Evolutionary conservation across 371 early-diverging fungal species (phyloP).

Genomic region (Syncephalis plumigaleata): DNA sequence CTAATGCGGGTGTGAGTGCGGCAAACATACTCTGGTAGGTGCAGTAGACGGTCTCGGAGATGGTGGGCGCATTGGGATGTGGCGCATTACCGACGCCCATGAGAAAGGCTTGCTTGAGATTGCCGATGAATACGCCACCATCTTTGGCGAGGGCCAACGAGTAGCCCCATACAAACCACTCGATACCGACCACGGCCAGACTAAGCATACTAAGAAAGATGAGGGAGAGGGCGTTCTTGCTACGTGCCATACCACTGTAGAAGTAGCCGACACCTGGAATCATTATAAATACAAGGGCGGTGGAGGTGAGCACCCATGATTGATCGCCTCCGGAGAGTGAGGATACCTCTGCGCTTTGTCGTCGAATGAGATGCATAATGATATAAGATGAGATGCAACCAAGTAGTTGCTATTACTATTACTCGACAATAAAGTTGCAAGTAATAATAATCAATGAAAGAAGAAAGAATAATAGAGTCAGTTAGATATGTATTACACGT

Average conservation of each 20-base stretch:
- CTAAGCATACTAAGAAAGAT: constrained; percentile 63
- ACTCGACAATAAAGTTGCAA: too few species aligned
- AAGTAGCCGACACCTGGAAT: constrained; percentile 76
- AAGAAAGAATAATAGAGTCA: too few species aligned
- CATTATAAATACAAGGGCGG: constrained; percentile 73
- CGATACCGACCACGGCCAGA: constrained; percentile 61
- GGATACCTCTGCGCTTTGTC: background rate
- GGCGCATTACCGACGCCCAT: constrained; percentile 32
- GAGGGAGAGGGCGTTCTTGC: constrained; percentile 61
- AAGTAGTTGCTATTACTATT: too few species aligned
- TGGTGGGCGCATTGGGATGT: constrained; percentile 26
- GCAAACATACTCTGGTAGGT: constrained; percentile 74
- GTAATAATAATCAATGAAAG: too few species aligned
- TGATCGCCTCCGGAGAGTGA: constrained; percentile 29
- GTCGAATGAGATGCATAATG: too few species aligned
- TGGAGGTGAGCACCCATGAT: constrained; percentile 43
- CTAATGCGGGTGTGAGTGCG: constrained; percentile 73
- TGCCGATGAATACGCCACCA: constrained; percentile 50
- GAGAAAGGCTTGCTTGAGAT: constrained; percentile 52
- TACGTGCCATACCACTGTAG: constrained; percentile 77
- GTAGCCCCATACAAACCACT: constrained; percentile 37
- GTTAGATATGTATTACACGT: too few species aligned
- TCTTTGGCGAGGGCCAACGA: constrained; percentile 19
- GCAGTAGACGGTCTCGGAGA: constrained; percentile 54
- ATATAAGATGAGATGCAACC: too few species aligned